Percentiles rank a stretch among this genome's conserved stretches.
These are phyloP conservation scores for Aethionema arabicum DNA, from an alignment of 345 rosid genomes.

Conservation along the genomic window DNA sequence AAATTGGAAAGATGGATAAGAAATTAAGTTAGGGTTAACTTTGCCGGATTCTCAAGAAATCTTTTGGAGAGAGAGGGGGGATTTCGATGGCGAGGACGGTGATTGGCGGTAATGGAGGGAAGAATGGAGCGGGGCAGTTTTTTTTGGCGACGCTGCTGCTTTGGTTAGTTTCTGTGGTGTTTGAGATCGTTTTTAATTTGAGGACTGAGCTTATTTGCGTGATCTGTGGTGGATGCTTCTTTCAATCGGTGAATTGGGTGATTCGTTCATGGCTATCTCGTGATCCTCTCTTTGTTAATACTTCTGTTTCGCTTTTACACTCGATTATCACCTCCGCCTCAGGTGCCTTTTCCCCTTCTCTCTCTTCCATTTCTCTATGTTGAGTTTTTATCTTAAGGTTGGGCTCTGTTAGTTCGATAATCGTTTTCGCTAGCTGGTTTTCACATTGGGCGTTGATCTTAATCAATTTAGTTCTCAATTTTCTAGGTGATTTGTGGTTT, in stretches of 20 bases:
- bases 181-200: conserved; percentile 66
- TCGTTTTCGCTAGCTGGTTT: neutral
- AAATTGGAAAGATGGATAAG: conserved; percentile 12
- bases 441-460: neutral
- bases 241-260: conserved; percentile 67
- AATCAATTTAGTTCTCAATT: neutral
- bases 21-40: conserved; percentile 5
- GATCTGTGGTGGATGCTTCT: conserved; percentile 56
- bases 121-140: conserved; percentile 51
- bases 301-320: conserved; percentile 87
- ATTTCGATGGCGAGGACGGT: conserved; percentile 29
- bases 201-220: conserved; percentile 55
- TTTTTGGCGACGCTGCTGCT: conserved; percentile 84
- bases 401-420: neutral
- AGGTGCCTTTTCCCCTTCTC: conserved; percentile 42
- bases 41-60: neutral
- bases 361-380: neutral
- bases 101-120: conserved; percentile 27
- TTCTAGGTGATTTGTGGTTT: neutral
- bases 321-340: conserved; percentile 72
- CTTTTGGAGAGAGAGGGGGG: neutral
- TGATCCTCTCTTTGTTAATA: conserved; percentile 83
- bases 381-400: neutral
- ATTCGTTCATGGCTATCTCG: conserved; percentile 60
- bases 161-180: conserved; percentile 74